A percentile compares a stretch with the other conserved stretches of the same genome.
Conservation (phyloP, 352 stramenopile species). For the Ophiocytium majus region DNA sequence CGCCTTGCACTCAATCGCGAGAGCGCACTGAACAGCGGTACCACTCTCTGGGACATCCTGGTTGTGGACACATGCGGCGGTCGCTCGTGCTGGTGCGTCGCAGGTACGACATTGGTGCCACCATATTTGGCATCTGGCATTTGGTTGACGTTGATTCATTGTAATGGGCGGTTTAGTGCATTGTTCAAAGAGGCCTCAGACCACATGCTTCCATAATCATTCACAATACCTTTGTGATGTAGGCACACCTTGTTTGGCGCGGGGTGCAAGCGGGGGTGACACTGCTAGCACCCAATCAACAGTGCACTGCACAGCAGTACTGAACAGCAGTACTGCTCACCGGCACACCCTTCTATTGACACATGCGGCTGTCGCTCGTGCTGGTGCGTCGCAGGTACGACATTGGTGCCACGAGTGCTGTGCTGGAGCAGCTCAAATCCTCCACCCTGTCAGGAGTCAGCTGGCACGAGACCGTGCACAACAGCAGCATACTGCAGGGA, state of each 20-base stretch:
- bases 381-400: conserved; percentile 37
- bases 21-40: too few relatives aligned
- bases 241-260: background rate
- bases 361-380: background rate
- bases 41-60: too few relatives aligned
- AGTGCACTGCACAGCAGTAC: too few relatives aligned
- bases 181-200: too few relatives aligned
- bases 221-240: background rate
- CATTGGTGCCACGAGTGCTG: conserved; percentile 49
- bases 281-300: background rate
- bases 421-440: conserved; percentile 50
- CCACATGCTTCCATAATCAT: background rate
- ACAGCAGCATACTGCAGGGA: conserved; percentile 47
- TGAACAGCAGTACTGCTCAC: too few relatives aligned
- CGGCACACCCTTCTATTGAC: too few relatives aligned
- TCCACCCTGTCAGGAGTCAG: conserved; percentile 32
- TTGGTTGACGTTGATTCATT: too few relatives aligned
- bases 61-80: background rate
- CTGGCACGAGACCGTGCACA: conserved; percentile 34
- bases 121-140: too few relatives aligned
- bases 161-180: too few relatives aligned
- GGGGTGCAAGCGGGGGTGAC: background rate
- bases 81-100: background rate
- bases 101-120: conserved; percentile 55
- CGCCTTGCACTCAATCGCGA: background rate